Base-by-base conservation (phyloP, 2,329 filamentous ascomycete species). In the Botrytis hyacinthi region DNA sequence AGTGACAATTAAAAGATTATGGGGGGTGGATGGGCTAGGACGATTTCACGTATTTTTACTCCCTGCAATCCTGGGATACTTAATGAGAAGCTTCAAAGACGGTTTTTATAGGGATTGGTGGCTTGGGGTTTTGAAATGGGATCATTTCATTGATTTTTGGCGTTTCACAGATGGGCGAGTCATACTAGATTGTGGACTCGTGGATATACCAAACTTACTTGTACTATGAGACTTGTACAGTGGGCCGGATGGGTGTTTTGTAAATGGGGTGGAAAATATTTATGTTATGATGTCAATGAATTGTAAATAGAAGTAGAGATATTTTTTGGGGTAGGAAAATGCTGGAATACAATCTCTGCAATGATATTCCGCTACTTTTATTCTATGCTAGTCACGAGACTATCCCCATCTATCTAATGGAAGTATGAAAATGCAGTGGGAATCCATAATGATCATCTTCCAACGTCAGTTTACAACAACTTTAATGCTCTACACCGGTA, bases 371-470 rank as follows among this genome's bases (percentile, higher is more conserved):
- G 22, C 32, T n/a, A 32, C 26, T n/a, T n/a, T 16, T 4, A 9
- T 37, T 40, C 12, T 4, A 18, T 40, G 5, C 7, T 2, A 37
- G 35, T 62, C 14, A 10, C 37, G 35, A n/a, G 37, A 40, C 4
- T n/a, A 8, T 16, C 7, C n/a, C 7, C 26, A 8, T 37, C 35
- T 40, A 7, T 26, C 8, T 3, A n/a, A 20, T 3, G 4, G 16
- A 10, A 9, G 10, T 44, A 22, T 8, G 0, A n/a, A 35, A n/a
- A n/a, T 37, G 12, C 1, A 3, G 6, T 16, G 10, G 6, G 8
- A 8, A 37, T 16, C 0, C 0, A 3, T 22, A 12, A 37, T n/a
- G 3, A 18, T 32, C 51, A 29, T n/a, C 48, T n/a, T 26, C n/a
- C 20, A 54, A 51, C 16, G 48, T n/a, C 48, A 7, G 48, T 54